Evolutionary conservation across 345 rosid species (phyloP), one percentile per base, ranked within the genome.

Genomic region (Nephelium lappaceum): DNA sequence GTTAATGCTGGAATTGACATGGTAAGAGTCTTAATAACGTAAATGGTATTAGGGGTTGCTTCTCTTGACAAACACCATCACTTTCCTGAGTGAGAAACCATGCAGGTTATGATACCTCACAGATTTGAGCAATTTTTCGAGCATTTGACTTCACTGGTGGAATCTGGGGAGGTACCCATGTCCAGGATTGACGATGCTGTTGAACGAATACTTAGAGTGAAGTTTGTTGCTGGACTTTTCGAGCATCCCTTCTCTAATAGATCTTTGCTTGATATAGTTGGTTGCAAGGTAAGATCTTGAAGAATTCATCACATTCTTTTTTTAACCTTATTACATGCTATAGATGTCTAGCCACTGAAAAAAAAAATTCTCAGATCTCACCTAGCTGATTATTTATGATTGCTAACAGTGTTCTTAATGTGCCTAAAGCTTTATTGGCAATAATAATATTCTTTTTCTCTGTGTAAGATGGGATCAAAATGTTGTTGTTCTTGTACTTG

Each of bases 1-100:
- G 81, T 93, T 73, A 95, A 88, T 86, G 98, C 98, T 51, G 98
- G 98, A 87, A 87, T 90, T 21, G 98, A 95, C 90, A 90, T 95
- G 98, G 98, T 95, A 86, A 86, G 42, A 69, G 10, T 62, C 65
- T 73, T 24, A 14, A 7, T 25, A 58, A 57, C 61, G 14, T 9
- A 24, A 12, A 24, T 55, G 27, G 55, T 55, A 38, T 12, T 49
- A 27, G 19, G 61, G 39, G 27, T 51, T 67, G 41, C 55, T 74
- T 71, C 72, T 19, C 60, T 76, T 55, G 55, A 68, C 69, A 71
- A 15, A 79, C 73, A 57, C 67, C 72, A 71, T 67, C 60, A 66
- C 41, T 72, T 78, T 75, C 51, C 77, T 71, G 55, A 42, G 41
- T 43, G 74, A 39, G 79, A 73, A 63, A 72, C 60, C 42, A 69